These are phyloP conservation scores for Cercospora sp. DNA, from an alignment of 2,329 filamentous ascomycete genomes.

Conservation along the genomic window DNA sequence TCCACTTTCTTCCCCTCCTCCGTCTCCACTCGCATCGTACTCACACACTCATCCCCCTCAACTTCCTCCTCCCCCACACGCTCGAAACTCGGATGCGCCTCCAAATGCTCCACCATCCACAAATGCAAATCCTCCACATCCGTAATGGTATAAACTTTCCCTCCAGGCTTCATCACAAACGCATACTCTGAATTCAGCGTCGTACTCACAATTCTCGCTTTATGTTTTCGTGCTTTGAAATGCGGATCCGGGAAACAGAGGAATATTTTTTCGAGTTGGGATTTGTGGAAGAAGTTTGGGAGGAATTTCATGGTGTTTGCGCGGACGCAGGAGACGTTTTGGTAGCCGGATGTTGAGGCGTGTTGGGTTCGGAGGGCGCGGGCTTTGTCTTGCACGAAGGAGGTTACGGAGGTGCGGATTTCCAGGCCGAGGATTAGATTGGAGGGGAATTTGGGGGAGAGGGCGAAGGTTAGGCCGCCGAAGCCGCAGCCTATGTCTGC, in stretches of 20 bases:
- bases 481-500: slow-evolving; percentile 98
- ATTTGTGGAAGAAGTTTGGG: slow-evolving; percentile 89
- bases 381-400: slow-evolving; percentile 87
- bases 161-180: slow-evolving; percentile 78
- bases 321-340: slow-evolving; percentile 85
- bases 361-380: slow-evolving; percentile 70
- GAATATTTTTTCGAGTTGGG: slow-evolving; percentile 86
- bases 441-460: slow-evolving; percentile 77
- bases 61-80: slow-evolving; percentile 64
- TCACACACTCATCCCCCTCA: slow-evolving; percentile 68
- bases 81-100: slow-evolving; percentile 75
- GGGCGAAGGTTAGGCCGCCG: slow-evolving; percentile 82
- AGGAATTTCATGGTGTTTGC: slow-evolving; percentile 99
- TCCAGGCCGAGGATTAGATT: slow-evolving; percentile 87
- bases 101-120: slow-evolving; percentile 90
- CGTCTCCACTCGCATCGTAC: slow-evolving; percentile 76
- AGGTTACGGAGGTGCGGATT: slow-evolving; percentile 84
- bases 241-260: slow-evolving; percentile 98
- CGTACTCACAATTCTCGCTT: slow-evolving; percentile 87
- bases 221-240: slow-evolving; percentile 97
- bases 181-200: slow-evolving; percentile 93
- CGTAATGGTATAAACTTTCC: slow-evolving; percentile 92
- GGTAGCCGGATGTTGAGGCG: slow-evolving; percentile 55
- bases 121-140: slow-evolving; percentile 91
- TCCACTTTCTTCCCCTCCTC: slow-evolving; percentile 97